Base-by-base conservation (phyloP, 257 asterid species). In the Jacaranda mimosifolia region DNA sequence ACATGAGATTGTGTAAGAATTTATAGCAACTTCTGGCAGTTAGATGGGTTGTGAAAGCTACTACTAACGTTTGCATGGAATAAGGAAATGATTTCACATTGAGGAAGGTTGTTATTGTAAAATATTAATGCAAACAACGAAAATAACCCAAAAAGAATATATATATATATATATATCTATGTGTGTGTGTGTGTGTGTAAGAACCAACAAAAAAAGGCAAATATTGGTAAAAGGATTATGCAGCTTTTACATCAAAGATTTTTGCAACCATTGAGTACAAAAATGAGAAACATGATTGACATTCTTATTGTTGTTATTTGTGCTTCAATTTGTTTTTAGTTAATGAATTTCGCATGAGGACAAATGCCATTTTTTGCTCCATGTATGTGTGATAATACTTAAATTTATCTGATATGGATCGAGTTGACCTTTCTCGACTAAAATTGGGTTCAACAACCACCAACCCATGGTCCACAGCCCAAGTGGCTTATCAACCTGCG, bases 11-110 rank as follows among this genome's bases (percentile, higher is more conserved):
- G 48, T 17, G 10, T 26, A 0, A 26, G 68, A 72, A 77, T 26
- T 26, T 26, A 26, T 26, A 26, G 32, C 1, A 26, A 26, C 32
- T 63, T 74, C 74, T 82, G 83, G 85, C 51, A 35, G 85, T 74
- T 80, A 73, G 81, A 58, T 74, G 7, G 78, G 55, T 38, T 26
- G 32, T 26, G 32, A 26, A 26, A 26, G 32, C 32, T 26, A 26
- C 32, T 26, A 26, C 32, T 26, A 26, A 26, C 32, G 1, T 26
- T 26, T 26, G 32, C 32, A 26, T 26, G 70, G 64, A 56, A 32
- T 11, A 19, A 12, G 14, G 32, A 26, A 26, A 26, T 0, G 32
- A 26, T 2, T 26, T 26, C 32, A 60, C 68, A 59, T 62, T 70
- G 19, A 35, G 49, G 42, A 76, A 48, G 60, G 39, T 42, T 67